These are phyloP conservation scores for Scenedesmus sp. DNA, from an alignment of 163 green algal species.

Conservation along the genomic window DNA sequence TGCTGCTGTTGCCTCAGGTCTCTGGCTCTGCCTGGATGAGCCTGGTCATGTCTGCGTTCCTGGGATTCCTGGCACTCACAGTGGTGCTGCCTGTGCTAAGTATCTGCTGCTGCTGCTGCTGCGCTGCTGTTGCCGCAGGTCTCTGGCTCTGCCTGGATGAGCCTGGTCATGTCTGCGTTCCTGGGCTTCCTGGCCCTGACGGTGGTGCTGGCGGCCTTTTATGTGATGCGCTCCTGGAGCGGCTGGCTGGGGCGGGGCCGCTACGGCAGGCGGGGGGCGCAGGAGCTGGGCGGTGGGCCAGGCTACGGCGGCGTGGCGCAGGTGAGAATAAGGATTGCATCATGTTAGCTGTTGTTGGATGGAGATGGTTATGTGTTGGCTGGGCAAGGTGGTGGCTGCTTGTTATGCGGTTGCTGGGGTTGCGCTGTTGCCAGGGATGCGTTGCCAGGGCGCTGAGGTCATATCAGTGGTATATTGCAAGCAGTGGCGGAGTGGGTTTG, in stretches of 20 bases:
- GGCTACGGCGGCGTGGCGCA: neutral
- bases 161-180: slow-evolving; percentile 79
- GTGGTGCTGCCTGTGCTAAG: slow-evolving; percentile 65
- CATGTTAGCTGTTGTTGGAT: neutral
- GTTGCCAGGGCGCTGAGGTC: too few relatives aligned
- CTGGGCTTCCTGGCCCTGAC: slow-evolving; percentile 83
- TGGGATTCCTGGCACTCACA: slow-evolving; percentile 82
- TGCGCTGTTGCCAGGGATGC: too few relatives aligned
- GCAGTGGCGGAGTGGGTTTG: neutral
- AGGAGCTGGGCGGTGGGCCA: neutral
- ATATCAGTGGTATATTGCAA: neutral
- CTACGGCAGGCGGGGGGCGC: neutral
- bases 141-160: slow-evolving; percentile 72
- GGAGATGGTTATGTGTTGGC: neutral
- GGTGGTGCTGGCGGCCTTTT: slow-evolving; percentile 85
- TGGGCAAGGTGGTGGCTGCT: neutral
- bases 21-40: slow-evolving; percentile 74
- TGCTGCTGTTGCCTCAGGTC: slow-evolving; percentile 48
- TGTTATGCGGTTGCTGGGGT: neutral
- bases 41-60: slow-evolving; percentile 78
- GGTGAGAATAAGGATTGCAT: neutral
- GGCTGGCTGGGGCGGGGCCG: slow-evolving; percentile 54
- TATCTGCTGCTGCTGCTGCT: too few relatives aligned
- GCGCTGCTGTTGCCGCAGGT: slow-evolving; percentile 45
- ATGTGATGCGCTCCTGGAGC: slow-evolving; percentile 71